A percentile compares a stretch with the other conserved stretches of the same genome.
phyloP scores from a whole-genome alignment of 371 early-diverging fungal genomes.

The Rhizomucor pusillus region DNA sequence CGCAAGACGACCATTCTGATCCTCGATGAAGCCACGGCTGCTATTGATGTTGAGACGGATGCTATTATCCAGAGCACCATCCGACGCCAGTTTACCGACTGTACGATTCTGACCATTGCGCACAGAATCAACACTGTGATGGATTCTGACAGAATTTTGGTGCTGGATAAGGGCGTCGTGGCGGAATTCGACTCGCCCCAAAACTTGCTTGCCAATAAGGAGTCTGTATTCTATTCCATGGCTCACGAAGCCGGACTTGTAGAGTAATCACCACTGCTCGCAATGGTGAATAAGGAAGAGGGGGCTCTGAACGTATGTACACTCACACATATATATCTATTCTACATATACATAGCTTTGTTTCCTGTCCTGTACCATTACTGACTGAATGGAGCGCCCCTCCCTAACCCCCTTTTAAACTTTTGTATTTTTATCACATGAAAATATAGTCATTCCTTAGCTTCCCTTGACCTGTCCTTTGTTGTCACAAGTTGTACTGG shows the following conservation, averaged over 20 bases:
- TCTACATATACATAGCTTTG: too few relatives aligned
- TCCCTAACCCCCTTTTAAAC: too few relatives aligned
- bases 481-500: too few relatives aligned
- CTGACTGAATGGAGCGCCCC: too few relatives aligned
- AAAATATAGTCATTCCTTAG: too few relatives aligned
- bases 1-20: constrained; percentile 71
- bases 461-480: too few relatives aligned
- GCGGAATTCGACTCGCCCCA: constrained; percentile 80
- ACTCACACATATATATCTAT: neutral
- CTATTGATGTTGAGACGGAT: constrained; percentile 83
- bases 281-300: too few relatives aligned
- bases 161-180: constrained; percentile 74
- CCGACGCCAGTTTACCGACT: constrained; percentile 79
- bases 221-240: constrained; percentile 69
- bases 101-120: constrained; percentile 93
- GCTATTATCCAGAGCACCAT: constrained; percentile 86
- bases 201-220: constrained; percentile 55
- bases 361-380: too few relatives aligned
- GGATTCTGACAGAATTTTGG: constrained; percentile 83
- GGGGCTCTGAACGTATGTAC: too few relatives aligned
- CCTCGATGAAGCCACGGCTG: constrained; percentile 94
- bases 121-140: constrained; percentile 89
- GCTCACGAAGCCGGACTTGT: constrained; percentile 70
- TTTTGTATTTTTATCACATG: too few relatives aligned
- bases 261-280: too few relatives aligned